Percentiles rank a stretch among this genome's conserved stretches.
Conservation (phyloP, 169 alveolate genomes). For the Plasmodium gallinaceum region DNA sequence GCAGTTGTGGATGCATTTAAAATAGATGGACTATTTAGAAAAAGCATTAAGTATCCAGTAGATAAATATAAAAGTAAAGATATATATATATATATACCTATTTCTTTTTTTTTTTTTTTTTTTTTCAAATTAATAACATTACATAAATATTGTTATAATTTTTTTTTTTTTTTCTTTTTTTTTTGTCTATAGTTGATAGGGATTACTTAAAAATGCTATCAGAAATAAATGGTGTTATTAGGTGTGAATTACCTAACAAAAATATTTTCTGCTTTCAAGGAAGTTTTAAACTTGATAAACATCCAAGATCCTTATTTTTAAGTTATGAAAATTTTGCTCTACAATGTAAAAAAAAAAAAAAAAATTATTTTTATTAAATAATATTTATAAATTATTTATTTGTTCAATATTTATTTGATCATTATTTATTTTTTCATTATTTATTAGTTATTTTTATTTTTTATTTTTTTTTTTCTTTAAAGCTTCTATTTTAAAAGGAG, state of each 20-base stretch:
- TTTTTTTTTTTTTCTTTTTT: constrained; percentile 3
- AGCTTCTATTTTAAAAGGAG: constrained; percentile 76
- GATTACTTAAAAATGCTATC: constrained; percentile 74
- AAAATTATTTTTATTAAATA: not conserved
- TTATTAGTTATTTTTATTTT: not conserved
- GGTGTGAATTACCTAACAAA: constrained; percentile 76
- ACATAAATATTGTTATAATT: not conserved
- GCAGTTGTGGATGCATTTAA: constrained; percentile 70
- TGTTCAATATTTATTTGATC: not conserved
- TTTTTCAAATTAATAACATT: too few species aligned
- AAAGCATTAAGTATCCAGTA: constrained; percentile 60
- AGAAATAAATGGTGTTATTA: constrained; percentile 72
- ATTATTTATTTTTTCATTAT: constrained; percentile 2
- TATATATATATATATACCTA: constrained; percentile 9
- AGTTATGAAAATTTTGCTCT: constrained; percentile 68
- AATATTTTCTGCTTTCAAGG: constrained; percentile 72
- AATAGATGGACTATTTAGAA: constrained; percentile 65
- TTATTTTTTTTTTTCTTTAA: constrained; percentile 22
- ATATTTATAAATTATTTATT: not conserved
- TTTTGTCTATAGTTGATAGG: constrained; percentile 37
- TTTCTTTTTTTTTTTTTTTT: not conserved
- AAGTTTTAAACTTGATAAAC: constrained; percentile 54
- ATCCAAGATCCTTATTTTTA: constrained; percentile 64
- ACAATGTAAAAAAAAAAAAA: constrained; percentile 49
- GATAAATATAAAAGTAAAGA: constrained; percentile 70